phyloP scores from a whole-genome alignment of 371 early-diverging fungal genomes.

The Mortierella sp. region DNA sequence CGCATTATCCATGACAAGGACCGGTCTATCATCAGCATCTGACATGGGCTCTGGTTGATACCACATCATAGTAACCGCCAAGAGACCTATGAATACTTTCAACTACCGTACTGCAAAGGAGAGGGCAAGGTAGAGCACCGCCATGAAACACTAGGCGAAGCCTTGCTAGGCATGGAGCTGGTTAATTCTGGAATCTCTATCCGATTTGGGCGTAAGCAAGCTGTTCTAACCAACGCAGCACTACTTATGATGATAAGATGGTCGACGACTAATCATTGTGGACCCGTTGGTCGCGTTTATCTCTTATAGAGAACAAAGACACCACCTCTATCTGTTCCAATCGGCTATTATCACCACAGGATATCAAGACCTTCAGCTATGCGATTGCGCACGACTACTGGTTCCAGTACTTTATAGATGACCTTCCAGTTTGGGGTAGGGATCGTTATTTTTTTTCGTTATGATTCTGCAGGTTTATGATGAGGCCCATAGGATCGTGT shows the following conservation, averaged over 20 bases:
- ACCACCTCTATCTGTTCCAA: constrained; percentile 56
- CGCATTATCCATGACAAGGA: no score
- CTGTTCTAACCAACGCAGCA: not conserved
- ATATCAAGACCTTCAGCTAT: constrained; percentile 67
- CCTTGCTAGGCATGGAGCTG: constrained; percentile 81
- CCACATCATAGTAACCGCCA: constrained; percentile 62
- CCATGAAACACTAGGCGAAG: constrained; percentile 87
- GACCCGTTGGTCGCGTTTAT: not conserved
- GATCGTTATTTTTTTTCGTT: not conserved
- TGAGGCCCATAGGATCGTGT: not conserved
- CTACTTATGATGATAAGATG: not conserved
- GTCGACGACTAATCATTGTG: not conserved
- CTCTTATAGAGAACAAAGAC: constrained; percentile 18
- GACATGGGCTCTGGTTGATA: not conserved
- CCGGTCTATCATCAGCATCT: not conserved
- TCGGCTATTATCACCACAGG: constrained; percentile 53
- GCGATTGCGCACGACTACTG: constrained; percentile 75
- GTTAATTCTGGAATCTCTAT: constrained; percentile 80
- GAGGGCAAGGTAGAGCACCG: constrained; percentile 66
- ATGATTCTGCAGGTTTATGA: not conserved
- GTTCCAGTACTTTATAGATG: constrained; percentile 81
- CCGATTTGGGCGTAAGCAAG: constrained; percentile 59
- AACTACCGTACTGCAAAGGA: constrained; percentile 81
- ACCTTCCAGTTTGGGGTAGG: constrained; percentile 67
- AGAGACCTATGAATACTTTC: constrained; percentile 83